These are phyloP conservation scores for Dipsacomyces acuminosporus DNA, from an alignment of 371 early-diverging fungal species.

Conservation along the genomic window DNA sequence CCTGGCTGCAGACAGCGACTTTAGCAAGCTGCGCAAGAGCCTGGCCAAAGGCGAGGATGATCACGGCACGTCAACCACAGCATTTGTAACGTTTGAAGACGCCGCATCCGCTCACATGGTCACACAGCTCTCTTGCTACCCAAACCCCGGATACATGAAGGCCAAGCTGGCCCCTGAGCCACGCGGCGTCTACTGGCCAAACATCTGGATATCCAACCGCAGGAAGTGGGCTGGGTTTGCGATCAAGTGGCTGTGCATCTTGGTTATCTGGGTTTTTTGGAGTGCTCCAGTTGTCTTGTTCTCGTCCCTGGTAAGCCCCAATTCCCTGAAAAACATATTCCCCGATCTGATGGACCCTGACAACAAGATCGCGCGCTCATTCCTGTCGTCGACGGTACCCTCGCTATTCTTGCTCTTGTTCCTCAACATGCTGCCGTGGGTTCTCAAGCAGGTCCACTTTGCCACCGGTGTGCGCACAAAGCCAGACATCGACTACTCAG, in stretches of 20 bases:
- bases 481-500: conserved; percentile 60
- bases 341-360: conserved; percentile 42
- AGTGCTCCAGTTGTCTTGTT: conserved; percentile 41
- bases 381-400: conserved; percentile 47
- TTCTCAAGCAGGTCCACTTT: conserved; percentile 62
- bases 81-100: conserved; percentile 77
- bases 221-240: conserved; percentile 20
- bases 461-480: conserved; percentile 50
- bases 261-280: conserved; percentile 46
- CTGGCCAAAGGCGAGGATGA: conserved; percentile 33
- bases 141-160: conserved; percentile 61
- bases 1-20: conserved; percentile 56
- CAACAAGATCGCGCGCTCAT: conserved; percentile 51
- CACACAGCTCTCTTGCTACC: conserved; percentile 56
- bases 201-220: conserved; percentile 54
- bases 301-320: conserved; percentile 42
- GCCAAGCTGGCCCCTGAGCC: conserved; percentile 84
- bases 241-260: conserved; percentile 29
- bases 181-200: conserved; percentile 84
- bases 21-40: conserved; percentile 56
- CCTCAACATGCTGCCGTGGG: conserved; percentile 66
- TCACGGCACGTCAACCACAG: conserved; percentile 45
- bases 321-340: conserved; percentile 50
- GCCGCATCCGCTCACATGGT: conserved; percentile 60
- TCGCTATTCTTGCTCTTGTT: conserved; percentile 60